A percentile compares a stretch with the other conserved stretches of the same genome.
phyloP scores from a whole-genome alignment of 257 asterid genomes.

The Echium plantagineum region DNA sequence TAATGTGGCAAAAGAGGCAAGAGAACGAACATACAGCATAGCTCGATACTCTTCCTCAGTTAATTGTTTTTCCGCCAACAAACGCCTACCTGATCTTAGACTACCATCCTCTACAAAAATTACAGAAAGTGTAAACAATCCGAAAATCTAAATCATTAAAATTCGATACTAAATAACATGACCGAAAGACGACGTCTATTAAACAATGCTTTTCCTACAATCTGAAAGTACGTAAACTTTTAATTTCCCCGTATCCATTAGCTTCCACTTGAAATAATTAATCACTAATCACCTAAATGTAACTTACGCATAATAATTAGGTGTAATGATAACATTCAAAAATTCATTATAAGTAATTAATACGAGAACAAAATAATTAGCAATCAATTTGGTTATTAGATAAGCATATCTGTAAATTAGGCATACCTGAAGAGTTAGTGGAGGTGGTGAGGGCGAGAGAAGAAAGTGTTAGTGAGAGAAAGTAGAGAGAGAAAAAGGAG shows the following conservation, averaged over 20 bases:
- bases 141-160: background rate
- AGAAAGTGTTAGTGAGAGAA: constrained; percentile 33
- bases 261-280: background rate
- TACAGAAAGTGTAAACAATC: constrained; percentile 3
- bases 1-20: constrained; percentile 1
- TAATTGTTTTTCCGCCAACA: constrained; percentile 22
- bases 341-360: too few species aligned
- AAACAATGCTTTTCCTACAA: too few species aligned
- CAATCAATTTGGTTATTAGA: background rate
- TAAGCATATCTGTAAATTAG: too few species aligned
- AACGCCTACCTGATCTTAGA: constrained; percentile 42
- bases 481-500: constrained; percentile 22
- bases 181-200: background rate
- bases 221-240: background rate
- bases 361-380: too few species aligned
- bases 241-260: background rate
- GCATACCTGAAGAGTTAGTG: background rate
- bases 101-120: constrained; percentile 22
- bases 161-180: too few species aligned
- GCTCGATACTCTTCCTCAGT: constrained; percentile 42
- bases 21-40: constrained; percentile 42
- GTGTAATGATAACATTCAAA: too few species aligned
- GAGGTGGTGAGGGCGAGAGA: constrained; percentile 25
- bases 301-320: too few species aligned
- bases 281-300: too few species aligned